phyloP scores from a whole-genome alignment of 495 filamentous ascomycete species.

The Penicillium parvum region DNA sequence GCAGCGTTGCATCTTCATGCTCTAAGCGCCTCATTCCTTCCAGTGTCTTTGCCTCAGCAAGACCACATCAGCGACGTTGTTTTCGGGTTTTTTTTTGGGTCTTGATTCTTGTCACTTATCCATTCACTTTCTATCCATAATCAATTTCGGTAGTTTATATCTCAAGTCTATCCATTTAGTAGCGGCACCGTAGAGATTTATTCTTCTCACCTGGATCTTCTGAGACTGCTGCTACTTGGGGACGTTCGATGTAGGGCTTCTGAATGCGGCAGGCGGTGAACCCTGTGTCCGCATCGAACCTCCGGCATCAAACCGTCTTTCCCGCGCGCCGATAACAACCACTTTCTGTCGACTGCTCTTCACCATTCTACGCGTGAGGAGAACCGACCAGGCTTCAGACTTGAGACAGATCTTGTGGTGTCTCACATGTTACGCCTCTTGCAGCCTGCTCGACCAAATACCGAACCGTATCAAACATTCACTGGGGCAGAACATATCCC shows the following conservation, averaged over 20 bases:
- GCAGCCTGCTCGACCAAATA: too few species aligned
- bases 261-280: slow-evolving; percentile 6
- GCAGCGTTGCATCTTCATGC: slow-evolving; percentile 24
- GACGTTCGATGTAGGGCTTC: too few species aligned
- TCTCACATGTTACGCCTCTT: too few species aligned
- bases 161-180: background rate
- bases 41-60: slow-evolving; percentile 3
- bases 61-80: slow-evolving; percentile 7
- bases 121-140: slow-evolving; percentile 7
- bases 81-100: slow-evolving; percentile 1
- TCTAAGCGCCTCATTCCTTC: slow-evolving; percentile 14
- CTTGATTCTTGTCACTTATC: slow-evolving; percentile 5
- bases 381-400: too few species aligned
- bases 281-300: background rate
- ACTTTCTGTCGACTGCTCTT: background rate
- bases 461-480: too few species aligned
- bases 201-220: too few species aligned
- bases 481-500: too few species aligned
- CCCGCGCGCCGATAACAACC: background rate
- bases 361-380: too few species aligned
- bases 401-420: too few species aligned
- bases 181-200: too few species aligned
- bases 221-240: too few species aligned
- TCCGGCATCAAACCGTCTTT: background rate
- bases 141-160: too few species aligned